Evolutionary conservation across 2,329 filamentous ascomycete genomes (phyloP).

Genomic region (Neonectria ditissima): DNA sequence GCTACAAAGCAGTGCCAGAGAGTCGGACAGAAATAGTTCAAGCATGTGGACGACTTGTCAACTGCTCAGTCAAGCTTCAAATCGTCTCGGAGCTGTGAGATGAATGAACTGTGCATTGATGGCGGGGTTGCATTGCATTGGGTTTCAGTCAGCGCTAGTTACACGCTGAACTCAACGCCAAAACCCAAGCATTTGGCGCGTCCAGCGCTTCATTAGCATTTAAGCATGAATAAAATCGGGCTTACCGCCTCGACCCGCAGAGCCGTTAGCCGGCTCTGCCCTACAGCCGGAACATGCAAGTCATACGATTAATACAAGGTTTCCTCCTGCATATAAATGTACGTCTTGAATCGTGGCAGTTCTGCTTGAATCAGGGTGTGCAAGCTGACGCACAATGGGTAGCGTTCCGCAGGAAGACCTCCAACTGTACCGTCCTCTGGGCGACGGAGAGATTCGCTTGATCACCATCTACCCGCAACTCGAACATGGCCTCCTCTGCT

Average conservation of each 20-base stretch:
- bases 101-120: neutral
- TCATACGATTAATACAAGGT: neutral
- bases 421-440: conserved; percentile 9
- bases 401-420: neutral
- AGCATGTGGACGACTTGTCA: no score
- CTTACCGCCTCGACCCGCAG: neutral
- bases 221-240: neutral
- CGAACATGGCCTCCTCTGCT: conserved; percentile 11
- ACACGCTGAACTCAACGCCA: no score
- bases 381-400: neutral
- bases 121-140: no score
- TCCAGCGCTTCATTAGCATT: neutral
- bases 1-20: no score
- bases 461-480: conserved; percentile 16
- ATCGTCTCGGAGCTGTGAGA: no score
- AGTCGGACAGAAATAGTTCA: no score
- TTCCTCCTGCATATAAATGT: neutral
- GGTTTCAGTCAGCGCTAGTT: no score
- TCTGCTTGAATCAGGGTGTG: neutral
- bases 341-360: no score
- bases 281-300: neutral
- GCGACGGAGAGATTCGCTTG: conserved; percentile 20
- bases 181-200: no score
- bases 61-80: no score
- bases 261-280: neutral